Evolutionary conservation across 345 rosid genomes (phyloP).

Genomic region (Punica granatum): DNA sequence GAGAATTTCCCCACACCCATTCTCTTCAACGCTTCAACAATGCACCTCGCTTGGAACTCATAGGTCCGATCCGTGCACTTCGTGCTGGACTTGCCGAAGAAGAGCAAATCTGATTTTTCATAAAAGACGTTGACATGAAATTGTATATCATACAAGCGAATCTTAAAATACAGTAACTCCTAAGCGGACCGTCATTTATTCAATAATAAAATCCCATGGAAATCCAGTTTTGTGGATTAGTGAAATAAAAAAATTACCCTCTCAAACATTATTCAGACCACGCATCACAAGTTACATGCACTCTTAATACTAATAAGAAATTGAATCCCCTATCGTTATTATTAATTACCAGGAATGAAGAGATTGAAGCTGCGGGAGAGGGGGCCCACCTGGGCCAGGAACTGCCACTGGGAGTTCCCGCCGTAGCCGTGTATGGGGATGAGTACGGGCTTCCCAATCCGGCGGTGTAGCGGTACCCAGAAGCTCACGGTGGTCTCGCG

Average conservation of each 20-base stretch:
- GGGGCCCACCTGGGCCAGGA: conserved; percentile 38
- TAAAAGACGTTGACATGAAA: too few species aligned
- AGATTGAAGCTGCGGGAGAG: conserved; percentile 51
- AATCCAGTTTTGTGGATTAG: too few species aligned
- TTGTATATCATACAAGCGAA: too few species aligned
- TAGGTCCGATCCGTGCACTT: conserved; percentile 31
- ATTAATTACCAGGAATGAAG: conserved; percentile 23
- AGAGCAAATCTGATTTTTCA: conserved; percentile 41
- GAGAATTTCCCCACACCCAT: conserved; percentile 42
- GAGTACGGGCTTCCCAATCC: conserved; percentile 27
- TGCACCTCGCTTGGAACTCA: conserved; percentile 49
- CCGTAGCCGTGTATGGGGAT: conserved; percentile 74
- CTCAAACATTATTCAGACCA: too few species aligned
- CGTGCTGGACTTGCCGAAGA: conserved; percentile 54
- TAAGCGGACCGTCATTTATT: too few species aligned
- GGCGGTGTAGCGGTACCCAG: conserved; percentile 50
- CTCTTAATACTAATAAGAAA: too few species aligned
- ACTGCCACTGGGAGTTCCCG: conserved; percentile 63
- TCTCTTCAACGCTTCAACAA: conserved; percentile 40
- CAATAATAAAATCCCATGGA: too few species aligned
- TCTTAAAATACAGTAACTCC: too few species aligned
- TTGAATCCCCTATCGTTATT: too few species aligned
- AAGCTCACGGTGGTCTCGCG: conserved; percentile 54
- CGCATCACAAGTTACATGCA: too few species aligned
- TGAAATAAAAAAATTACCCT: too few species aligned